Evolutionary conservation across 2,329 filamentous ascomycete species (phyloP), one percentile per base, ranked within the genome.

Genomic region (Acephala macrosclerotiorum): DNA sequence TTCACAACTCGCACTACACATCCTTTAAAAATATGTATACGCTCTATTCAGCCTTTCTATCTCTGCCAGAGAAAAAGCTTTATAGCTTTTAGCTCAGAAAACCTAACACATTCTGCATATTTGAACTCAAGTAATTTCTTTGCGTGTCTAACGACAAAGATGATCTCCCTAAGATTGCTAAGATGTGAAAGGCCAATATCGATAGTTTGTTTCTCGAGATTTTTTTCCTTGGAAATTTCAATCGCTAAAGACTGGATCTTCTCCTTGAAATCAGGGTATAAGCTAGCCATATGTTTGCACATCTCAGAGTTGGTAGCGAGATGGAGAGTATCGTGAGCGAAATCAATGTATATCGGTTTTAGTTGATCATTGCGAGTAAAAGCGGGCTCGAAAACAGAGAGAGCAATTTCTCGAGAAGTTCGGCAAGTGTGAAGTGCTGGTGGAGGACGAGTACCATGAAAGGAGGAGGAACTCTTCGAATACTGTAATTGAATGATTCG

Each of bases 231-330:
- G 49, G 60, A 57, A 57, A 63, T 58, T 63, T 58, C 38, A 63
- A 63, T 49, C 25, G 60, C 60, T 45, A 63, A 26, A 63, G 60
- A 63, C 49, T 63, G 35, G 60, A 63, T 63, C 60, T 63, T 63
- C 60, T 63, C 60, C 51, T 57, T 63, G 26, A 63, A 45, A 57
- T 58, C 51, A 45, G 60, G 49, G 51, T 45, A 63, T 33, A 33
- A 33, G 9, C 29, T 33, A 33, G 29, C 29, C 29, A 33, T 33
- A 33, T 33, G 29, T 33, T 33, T 33, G 29, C 29, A 33, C 51
- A 63, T 58, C 60, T 36, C n/a, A 63, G 35, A 51, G 3, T 47
- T 26, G 36, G 35, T 58, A 58, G 60, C 53, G 51, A 63, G 51
- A 63, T 63, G 26, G 22, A 58, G 60, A 63, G 60, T 63, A 58